Evolutionary conservation across 2,329 filamentous ascomycete species (phyloP), one percentile per base, ranked within the genome.

Genomic region (Ceratocystis destructans): DNA sequence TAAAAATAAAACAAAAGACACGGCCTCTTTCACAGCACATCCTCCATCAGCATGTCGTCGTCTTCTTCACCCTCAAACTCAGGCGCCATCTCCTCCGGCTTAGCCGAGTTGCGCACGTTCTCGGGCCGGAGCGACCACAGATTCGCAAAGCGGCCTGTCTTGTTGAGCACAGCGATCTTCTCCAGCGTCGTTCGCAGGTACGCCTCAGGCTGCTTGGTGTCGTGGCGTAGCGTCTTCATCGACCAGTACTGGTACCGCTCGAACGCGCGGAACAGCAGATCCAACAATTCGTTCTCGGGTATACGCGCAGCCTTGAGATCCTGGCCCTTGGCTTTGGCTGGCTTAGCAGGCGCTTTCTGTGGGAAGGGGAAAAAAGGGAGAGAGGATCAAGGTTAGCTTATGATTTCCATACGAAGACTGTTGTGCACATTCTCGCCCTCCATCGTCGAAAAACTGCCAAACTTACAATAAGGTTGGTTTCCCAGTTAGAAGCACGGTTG

Each of bases 301-400:
- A 97, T 92, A 77, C 94, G 92, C 44, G 90, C 88, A 33, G 89
- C 87, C 79, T 97, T 96, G 76, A 90, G 87, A 71, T 89, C 87
- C 74, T 83, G 78, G 76, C 83, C 86, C 75, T 87, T 80, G 69
- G 81, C 77, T 74, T 85, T 83, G 71, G 77, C 75, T 63, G 77
- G 72, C 59, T 76, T 75, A n/a, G 76, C 72, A 12, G 77, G 76
- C 15, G 76, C 78, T 81, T 85, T 85, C 83, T 86, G 69, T 62
- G 22, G 20, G 1, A 46, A 10, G 41, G 37, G 45, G 61, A 5
- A 44, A 20, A 12, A 41, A 15, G 12, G 37, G 37, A 63, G 37
- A 37, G 15, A 10, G 17, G 31, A 17, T 33, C 62, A 61, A 66
- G 70, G 66, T 73, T 63, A 72, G 63, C 31, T 0, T 68, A 70